A percentile compares a stretch with the other conserved stretches of the same genome.
Conservation (phyloP, 257 asterid species). For the Apocynum venetum region DNA sequence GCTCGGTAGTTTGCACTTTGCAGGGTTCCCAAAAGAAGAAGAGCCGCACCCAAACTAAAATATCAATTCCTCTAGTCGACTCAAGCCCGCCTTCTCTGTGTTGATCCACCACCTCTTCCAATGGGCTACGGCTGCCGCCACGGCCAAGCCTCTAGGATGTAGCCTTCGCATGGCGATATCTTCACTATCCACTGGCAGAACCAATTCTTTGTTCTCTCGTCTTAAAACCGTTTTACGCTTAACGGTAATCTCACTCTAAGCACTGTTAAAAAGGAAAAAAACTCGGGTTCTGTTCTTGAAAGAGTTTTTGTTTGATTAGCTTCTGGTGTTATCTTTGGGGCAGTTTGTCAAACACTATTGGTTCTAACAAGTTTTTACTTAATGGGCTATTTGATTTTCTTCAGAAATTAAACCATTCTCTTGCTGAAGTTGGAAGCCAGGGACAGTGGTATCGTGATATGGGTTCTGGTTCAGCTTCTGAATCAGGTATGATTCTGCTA, state of each 20-base stretch:
- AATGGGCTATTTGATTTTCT: neutral
- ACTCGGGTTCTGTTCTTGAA: neutral
- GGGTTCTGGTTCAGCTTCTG: conserved; percentile 35
- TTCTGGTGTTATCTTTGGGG: conserved; percentile 19
- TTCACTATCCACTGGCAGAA: conserved; percentile 25
- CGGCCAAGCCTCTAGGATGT: conserved; percentile 22
- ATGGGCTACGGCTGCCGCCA: conserved; percentile 7
- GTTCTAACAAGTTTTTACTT: neutral
- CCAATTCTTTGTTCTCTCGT: conserved; percentile 32
- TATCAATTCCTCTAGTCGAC: neutral
- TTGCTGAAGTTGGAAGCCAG: conserved; percentile 26
- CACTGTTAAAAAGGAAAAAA: neutral
- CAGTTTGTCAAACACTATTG: conserved; percentile 39
- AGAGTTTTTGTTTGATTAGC: neutral
- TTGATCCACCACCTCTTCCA: conserved; percentile 3
- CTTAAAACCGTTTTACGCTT: conserved; percentile 34
- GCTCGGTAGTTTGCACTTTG: too few relatives aligned
- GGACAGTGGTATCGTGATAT: conserved; percentile 29
- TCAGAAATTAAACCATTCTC: conserved; percentile 46
- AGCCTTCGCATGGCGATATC: conserved; percentile 36
- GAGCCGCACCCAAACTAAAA: too few relatives aligned
- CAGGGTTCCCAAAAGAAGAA: too few relatives aligned
- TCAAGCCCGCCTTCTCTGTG: conserved; percentile 17
- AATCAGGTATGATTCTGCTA: conserved; percentile 11
- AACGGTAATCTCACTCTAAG: conserved; percentile 32